phyloP scores from a whole-genome alignment of 345 rosid genomes.

The Schrenkiella parvula region DNA sequence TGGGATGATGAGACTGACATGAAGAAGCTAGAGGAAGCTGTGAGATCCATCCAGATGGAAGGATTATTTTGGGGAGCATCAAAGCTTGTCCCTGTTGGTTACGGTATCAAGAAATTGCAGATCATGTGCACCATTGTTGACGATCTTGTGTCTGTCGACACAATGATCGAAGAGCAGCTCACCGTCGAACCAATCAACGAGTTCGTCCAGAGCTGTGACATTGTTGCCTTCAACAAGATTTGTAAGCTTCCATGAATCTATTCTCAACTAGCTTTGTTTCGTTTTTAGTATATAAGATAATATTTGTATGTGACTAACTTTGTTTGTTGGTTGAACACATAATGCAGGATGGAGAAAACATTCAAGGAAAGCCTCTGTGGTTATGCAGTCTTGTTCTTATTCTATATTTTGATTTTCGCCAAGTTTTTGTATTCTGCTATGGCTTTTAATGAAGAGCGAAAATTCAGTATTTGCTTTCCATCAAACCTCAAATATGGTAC shows the following conservation, averaged over 20 bases:
- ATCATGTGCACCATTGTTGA: conserved; percentile 82
- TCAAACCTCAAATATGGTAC: too few species aligned
- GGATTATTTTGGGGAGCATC: conserved; percentile 86
- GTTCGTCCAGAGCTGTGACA: conserved; percentile 76
- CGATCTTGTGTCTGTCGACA: conserved; percentile 75
- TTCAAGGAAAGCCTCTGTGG: background rate
- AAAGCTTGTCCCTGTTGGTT: conserved; percentile 73
- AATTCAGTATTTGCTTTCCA: too few species aligned
- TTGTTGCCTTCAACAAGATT: conserved; percentile 88
- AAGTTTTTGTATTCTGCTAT: background rate
- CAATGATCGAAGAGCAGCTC: conserved; percentile 58
- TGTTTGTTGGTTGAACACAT: background rate
- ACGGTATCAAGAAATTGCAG: conserved; percentile 82
- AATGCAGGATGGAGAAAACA: conserved; percentile 14
- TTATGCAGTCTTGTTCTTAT: background rate
- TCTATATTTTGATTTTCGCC: too few species aligned
- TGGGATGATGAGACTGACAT: conserved; percentile 96
- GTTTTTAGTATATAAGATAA: background rate
- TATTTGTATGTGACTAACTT: background rate
- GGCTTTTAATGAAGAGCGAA: too few species aligned
- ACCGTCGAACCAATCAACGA: conserved; percentile 71
- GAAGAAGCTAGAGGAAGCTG: conserved; percentile 81
- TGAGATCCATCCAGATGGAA: conserved; percentile 58
- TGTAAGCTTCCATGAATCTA: conserved; percentile 30
- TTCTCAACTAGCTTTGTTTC: too few species aligned